phyloP scores from a whole-genome alignment of 106 monocot genomes.

The Iris macrosiphon region DNA sequence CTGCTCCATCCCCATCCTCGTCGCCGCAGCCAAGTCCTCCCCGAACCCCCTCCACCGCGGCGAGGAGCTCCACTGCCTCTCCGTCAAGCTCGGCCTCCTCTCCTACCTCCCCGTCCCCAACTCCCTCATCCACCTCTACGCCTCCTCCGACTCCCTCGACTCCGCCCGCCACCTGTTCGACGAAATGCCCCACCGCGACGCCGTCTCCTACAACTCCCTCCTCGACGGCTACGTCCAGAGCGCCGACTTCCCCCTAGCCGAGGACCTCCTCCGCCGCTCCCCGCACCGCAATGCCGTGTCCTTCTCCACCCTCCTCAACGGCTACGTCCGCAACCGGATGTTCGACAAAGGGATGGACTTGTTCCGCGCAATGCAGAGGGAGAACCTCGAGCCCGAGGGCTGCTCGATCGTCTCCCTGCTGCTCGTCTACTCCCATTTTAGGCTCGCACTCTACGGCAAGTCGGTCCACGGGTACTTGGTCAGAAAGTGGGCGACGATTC shows the following conservation, averaged over 20 bases:
- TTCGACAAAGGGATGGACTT: slow-evolving; percentile 16
- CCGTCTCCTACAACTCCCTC: slow-evolving; percentile 53
- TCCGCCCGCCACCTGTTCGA: slow-evolving; percentile 42
- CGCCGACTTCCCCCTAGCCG: slow-evolving; percentile 24
- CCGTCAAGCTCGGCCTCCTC: slow-evolving; percentile 38
- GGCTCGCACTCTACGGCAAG: slow-evolving; percentile 15
- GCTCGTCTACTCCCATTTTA: slow-evolving; percentile 12
- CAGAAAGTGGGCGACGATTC: slow-evolving; percentile 21
- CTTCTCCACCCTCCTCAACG: slow-evolving; percentile 30
- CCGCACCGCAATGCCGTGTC: slow-evolving; percentile 11
- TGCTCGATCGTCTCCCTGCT: slow-evolving; percentile 27
- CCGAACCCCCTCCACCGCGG: slow-evolving; percentile 16
- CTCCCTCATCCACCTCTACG: slow-evolving; percentile 50
- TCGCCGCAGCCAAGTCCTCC: slow-evolving; percentile 17
- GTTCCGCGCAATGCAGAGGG: slow-evolving; percentile 20
- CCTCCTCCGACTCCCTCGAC: slow-evolving; percentile 6
- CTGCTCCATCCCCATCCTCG: slow-evolving; percentile 20
- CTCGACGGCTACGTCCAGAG: slow-evolving; percentile 28
- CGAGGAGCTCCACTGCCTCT: slow-evolving; percentile 42
- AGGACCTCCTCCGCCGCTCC: slow-evolving; percentile 13
- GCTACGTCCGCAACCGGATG: slow-evolving; percentile 22
- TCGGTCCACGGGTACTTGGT: slow-evolving; percentile 29
- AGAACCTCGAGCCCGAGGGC: slow-evolving; percentile 15
- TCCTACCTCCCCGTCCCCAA: slow-evolving; percentile 32
- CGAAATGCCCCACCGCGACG: slow-evolving; percentile 39